A percentile compares a stretch with the other conserved stretches of the same genome.
Evolutionary conservation across 208 protist species (phyloP).

Genomic region (Trypanosomatidae sp.): DNA sequence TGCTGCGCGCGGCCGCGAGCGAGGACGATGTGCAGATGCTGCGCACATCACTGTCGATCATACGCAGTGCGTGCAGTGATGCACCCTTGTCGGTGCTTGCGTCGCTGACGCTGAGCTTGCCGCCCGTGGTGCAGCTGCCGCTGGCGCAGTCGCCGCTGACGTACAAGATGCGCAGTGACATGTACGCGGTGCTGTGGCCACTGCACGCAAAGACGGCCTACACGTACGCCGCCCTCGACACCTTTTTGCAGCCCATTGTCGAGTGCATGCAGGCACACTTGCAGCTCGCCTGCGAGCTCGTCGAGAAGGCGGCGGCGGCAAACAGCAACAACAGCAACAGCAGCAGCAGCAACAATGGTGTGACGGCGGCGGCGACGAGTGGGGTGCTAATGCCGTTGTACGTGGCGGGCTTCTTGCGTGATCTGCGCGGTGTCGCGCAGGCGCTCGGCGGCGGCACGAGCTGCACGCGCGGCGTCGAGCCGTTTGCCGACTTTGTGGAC

Average conservation of each 20-base stretch:
- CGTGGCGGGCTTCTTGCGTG: conserved; percentile 75
- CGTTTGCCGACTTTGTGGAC: conserved; percentile 56
- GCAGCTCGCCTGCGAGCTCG: too few species aligned
- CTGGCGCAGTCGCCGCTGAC: conserved; percentile 46
- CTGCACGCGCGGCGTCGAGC: conserved; percentile 1
- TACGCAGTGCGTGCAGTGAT: conserved; percentile 55
- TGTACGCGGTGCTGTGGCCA: conserved; percentile 59
- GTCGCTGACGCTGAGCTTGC: conserved; percentile 54
- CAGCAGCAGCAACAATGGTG: too few species aligned
- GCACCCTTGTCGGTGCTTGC: conserved; percentile 24
- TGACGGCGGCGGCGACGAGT: conserved; percentile 17
- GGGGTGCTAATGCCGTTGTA: too few species aligned
- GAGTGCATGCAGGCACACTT: conserved; percentile 51
- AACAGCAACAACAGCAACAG: too few species aligned
- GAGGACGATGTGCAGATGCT: conserved; percentile 56
- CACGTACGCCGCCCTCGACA: conserved; percentile 15
- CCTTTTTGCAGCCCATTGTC: conserved; percentile 50
- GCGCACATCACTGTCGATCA: conserved; percentile 49
- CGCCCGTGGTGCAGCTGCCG: conserved; percentile 60
- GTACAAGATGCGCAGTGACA: conserved; percentile 71
- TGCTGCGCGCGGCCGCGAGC: conserved; percentile 24
- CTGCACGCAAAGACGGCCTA: conserved; percentile 15
- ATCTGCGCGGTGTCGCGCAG: conserved; percentile 52
- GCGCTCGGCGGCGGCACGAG: conserved; percentile 26
- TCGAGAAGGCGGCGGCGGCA: too few species aligned